These are phyloP conservation scores for Xylariaceae sp. DNA, from an alignment of 2,329 filamentous ascomycete genomes.

Conservation along the genomic window DNA sequence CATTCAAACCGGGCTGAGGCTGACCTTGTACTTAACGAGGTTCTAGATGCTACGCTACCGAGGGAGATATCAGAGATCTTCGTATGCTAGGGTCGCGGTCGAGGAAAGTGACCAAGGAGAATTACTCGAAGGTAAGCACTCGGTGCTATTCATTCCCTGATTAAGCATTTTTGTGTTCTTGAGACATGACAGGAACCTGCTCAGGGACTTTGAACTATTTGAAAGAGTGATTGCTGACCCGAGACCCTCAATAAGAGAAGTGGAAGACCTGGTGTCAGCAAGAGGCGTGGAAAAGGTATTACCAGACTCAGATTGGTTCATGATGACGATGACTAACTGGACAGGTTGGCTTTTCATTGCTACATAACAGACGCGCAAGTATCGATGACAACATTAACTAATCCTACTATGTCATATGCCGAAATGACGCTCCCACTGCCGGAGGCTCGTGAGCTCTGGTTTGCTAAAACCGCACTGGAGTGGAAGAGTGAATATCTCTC, in stretches of 20 bases:
- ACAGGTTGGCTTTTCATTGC: slow-evolving; percentile 58
- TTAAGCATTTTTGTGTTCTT: too few relatives aligned
- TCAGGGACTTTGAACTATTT: too few relatives aligned
- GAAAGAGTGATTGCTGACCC: too few relatives aligned
- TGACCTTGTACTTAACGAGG: slow-evolving; percentile 15
- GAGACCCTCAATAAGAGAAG: too few relatives aligned
- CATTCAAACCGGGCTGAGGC: neutral
- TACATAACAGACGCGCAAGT: slow-evolving; percentile 64
- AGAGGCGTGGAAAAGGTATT: slow-evolving; percentile 62
- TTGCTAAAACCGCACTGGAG: slow-evolving; percentile 56
- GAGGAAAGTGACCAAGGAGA: slow-evolving; percentile 52
- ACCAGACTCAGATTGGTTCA: neutral
- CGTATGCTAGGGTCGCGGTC: slow-evolving; percentile 49
- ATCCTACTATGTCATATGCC: slow-evolving; percentile 63
- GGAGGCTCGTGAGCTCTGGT: slow-evolving; percentile 59
- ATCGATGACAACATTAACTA: slow-evolving; percentile 63
- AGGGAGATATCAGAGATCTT: slow-evolving; percentile 55
- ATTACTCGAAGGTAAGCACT: too few relatives aligned
- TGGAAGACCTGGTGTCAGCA: slow-evolving; percentile 62
- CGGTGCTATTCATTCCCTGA: too few relatives aligned
- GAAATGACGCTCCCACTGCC: slow-evolving; percentile 66
- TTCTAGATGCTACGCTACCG: slow-evolving; percentile 50
- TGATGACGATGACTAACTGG: slow-evolving; percentile 4
- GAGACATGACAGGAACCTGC: too few relatives aligned
- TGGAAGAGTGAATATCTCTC: slow-evolving; percentile 61